A percentile compares a stretch with the other conserved stretches of the same genome.
Conservation (phyloP, 176 grass and related monocot genomes). For the Oryza nivara region DNA sequence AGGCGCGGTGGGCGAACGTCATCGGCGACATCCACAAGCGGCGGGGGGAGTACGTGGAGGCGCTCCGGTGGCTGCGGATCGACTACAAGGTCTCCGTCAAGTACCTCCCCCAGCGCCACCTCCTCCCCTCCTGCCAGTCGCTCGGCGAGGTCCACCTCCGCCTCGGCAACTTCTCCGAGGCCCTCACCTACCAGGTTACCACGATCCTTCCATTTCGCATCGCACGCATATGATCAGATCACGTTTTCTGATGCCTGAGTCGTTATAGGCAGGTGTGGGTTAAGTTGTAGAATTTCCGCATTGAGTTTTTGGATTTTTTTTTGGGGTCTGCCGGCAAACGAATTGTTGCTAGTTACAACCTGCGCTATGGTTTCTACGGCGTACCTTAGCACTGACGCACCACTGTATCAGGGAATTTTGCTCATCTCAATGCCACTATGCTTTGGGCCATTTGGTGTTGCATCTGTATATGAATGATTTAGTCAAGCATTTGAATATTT, state of each 20-base stretch:
- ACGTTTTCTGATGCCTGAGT: not conserved
- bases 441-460: slow-evolving; percentile 4
- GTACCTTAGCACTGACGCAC: too few species aligned
- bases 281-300: not conserved
- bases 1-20: slow-evolving; percentile 85
- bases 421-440: not conserved
- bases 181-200: slow-evolving; percentile 73
- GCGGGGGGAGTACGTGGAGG: slow-evolving; percentile 84
- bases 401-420: not conserved
- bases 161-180: slow-evolving; percentile 62
- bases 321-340: too few species aligned
- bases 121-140: slow-evolving; percentile 81
- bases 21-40: slow-evolving; percentile 90
- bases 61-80: slow-evolving; percentile 67
- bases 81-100: slow-evolving; percentile 81
- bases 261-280: not conserved
- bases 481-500: not conserved
- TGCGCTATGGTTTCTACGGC: not conserved
- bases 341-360: not conserved
- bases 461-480: slow-evolving; percentile 8
- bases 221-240: not conserved
- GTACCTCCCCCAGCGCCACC: slow-evolving; percentile 78
- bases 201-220: not conserved
- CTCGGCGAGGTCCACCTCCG: slow-evolving; percentile 89
- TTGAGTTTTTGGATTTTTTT: not conserved